phyloP scores from a whole-genome alignment of 2,329 filamentous ascomycete species.

The Boeremia exigua region DNA sequence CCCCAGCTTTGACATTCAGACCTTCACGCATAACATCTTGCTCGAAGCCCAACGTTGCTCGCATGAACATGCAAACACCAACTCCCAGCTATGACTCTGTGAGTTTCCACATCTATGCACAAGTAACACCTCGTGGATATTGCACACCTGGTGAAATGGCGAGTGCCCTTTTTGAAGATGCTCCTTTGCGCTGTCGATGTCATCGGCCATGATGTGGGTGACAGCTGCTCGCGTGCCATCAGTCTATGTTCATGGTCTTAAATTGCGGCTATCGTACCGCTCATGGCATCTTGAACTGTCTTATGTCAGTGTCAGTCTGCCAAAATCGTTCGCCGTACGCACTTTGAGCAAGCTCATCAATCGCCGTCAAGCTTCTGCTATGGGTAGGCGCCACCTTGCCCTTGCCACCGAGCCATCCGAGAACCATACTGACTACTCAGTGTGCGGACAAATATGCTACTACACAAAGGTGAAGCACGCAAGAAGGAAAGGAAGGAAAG shows the following conservation, averaged over 20 bases:
- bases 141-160: conserved; percentile 76
- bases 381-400: conserved; percentile 47
- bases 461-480: conserved; percentile 8
- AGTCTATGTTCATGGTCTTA: conserved; percentile 24
- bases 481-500: conserved; percentile 1
- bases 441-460: not conserved
- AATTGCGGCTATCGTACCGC: conserved; percentile 42
- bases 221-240: conserved; percentile 58
- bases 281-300: conserved; percentile 56
- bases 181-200: conserved; percentile 82
- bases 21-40: conserved; percentile 85
- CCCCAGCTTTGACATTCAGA: conserved; percentile 30
- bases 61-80: conserved; percentile 82
- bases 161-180: conserved; percentile 75
- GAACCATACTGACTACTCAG: conserved; percentile 32
- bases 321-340: not conserved
- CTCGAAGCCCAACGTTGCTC: conserved; percentile 87
- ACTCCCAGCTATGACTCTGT: conserved; percentile 67
- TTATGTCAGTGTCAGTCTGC: not conserved
- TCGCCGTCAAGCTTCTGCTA: conserved; percentile 62
- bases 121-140: not conserved
- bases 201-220: conserved; percentile 82
- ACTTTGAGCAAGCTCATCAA: conserved; percentile 65
- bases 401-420: conserved; percentile 50
- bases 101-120: conserved; percentile 17